phyloP scores from a whole-genome alignment of 805 yeast genomes.

The Isabelozyma gotoi region DNA sequence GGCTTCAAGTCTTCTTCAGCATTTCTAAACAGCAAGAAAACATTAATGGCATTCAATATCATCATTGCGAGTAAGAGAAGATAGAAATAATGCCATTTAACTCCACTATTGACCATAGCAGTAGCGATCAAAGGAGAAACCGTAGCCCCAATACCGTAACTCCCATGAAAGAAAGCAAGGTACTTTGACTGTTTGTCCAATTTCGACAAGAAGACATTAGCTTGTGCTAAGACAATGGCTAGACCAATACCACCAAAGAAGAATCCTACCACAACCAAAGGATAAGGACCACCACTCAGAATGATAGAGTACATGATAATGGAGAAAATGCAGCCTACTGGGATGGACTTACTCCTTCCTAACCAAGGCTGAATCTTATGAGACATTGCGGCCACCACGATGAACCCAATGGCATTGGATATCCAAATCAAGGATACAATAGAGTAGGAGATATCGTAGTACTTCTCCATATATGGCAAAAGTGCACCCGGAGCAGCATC shows the following conservation, averaged over 20 bases:
- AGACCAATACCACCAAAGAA: conserved; percentile 22
- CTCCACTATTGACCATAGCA: conserved; percentile 15
- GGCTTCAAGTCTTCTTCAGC: conserved; percentile 18
- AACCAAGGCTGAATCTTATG: conserved; percentile 22
- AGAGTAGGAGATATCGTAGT: conserved; percentile 21
- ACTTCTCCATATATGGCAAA: conserved; percentile 22
- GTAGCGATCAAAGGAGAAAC: conserved; percentile 26
- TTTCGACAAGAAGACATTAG: conserved; percentile 18
- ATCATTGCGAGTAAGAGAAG: conserved; percentile 17
- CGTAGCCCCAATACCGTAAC: conserved; percentile 25
- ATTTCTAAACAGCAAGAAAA: conserved; percentile 13
- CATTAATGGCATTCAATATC: conserved; percentile 8
- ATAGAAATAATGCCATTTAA: conserved; percentile 22
- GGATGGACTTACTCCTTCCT: conserved; percentile 13
- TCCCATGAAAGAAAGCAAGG: conserved; percentile 19
- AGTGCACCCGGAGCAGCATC: conserved; percentile 31
- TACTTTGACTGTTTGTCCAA: conserved; percentile 14
- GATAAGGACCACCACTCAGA: conserved; percentile 18
- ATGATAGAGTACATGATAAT: conserved; percentile 15
- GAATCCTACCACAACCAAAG: conserved; percentile 19
- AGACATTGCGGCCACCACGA: conserved; percentile 21
- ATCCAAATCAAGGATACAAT: conserved; percentile 28
- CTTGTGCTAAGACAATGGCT: conserved; percentile 19
- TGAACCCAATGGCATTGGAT: conserved; percentile 25
- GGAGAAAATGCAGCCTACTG: conserved; percentile 11